Conservation (phyloP, 2,329 filamentous ascomycete genomes). For the Ramularia endophylla region DNA sequence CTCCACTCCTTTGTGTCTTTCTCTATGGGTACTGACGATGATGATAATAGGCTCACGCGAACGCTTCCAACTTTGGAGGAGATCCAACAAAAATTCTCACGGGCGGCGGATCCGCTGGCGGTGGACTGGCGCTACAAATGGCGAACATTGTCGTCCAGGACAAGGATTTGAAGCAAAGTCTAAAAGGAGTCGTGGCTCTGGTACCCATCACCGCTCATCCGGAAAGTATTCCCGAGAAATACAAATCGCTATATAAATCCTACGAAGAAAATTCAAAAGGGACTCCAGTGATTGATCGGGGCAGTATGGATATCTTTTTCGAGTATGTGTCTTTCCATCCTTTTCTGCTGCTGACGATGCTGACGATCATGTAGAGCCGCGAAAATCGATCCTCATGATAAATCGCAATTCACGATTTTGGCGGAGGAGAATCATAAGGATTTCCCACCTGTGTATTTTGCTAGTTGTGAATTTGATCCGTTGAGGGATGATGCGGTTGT, state of each 20-base stretch:
- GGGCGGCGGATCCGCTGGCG: slow-evolving; percentile 26
- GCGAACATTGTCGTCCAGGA: slow-evolving; percentile 19
- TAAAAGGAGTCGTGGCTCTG: slow-evolving; percentile 31
- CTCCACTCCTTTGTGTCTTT: too few species aligned
- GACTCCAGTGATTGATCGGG: slow-evolving; percentile 19
- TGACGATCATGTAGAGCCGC: slow-evolving; percentile 6
- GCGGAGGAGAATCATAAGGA: slow-evolving; percentile 19
- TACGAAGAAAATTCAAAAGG: slow-evolving; percentile 18
- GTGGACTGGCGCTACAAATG: slow-evolving; percentile 18
- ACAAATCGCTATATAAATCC: slow-evolving; percentile 18
- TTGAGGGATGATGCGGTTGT: slow-evolving; percentile 48
- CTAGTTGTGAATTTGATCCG: slow-evolving; percentile 47
- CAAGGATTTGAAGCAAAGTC: slow-evolving; percentile 19
- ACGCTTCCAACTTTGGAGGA: slow-evolving; percentile 19
- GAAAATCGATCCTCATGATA: slow-evolving; percentile 18
- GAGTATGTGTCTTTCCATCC: slow-evolving; percentile 1
- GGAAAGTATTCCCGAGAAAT: slow-evolving; percentile 20
- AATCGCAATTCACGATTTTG: slow-evolving; percentile 17
- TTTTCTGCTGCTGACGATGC: not conserved
- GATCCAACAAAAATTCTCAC: slow-evolving; percentile 20
- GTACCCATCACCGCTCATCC: slow-evolving; percentile 33
- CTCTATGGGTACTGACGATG: too few species aligned
- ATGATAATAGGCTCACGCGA: slow-evolving; percentile 17
- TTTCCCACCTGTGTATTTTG: slow-evolving; percentile 45
- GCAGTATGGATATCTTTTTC: slow-evolving; percentile 22